A percentile compares a stretch with the other conserved stretches of the same genome.
phyloP scores from a whole-genome alignment of 1,284 basidiomycete species.

The Peniophora sp. region DNA sequence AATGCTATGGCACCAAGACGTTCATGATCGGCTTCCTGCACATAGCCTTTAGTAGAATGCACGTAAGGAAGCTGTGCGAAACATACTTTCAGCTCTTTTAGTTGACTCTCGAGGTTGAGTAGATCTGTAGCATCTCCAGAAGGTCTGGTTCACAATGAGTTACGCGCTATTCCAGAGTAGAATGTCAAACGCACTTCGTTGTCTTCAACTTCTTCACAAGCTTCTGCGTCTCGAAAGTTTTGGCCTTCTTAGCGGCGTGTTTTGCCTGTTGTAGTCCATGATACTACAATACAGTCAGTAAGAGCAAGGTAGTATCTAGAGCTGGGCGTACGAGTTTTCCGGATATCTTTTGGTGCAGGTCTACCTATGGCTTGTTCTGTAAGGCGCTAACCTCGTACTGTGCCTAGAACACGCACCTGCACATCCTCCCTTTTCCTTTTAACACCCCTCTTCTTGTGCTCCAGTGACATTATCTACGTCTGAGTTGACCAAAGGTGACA shows the following conservation, averaged over 20 bases:
- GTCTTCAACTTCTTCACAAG: conserved; percentile 78
- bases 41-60: conserved; percentile 4
- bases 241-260: conserved; percentile 75
- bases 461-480: too few relatives aligned
- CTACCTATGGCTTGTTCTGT: conserved; percentile 19
- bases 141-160: conserved; percentile 26
- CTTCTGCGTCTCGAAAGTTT: conserved; percentile 77
- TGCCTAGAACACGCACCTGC: conserved; percentile 15
- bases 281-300: conserved; percentile 30
- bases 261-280: conserved; percentile 60
- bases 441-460: conserved; percentile 14
- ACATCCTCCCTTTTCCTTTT: conserved; percentile 36
- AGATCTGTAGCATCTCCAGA: conserved; percentile 27
- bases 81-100: conserved; percentile 61
- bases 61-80: neutral
- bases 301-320: conserved; percentile 12
- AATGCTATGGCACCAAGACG: conserved; percentile 56
- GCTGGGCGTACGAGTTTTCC: conserved; percentile 32
- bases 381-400: conserved; percentile 1
- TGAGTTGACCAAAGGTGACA: too few relatives aligned
- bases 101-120: conserved; percentile 57
- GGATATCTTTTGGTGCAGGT: conserved; percentile 24
- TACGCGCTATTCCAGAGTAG: neutral
- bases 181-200: conserved; percentile 38
- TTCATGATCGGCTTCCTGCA: conserved; percentile 54